Evolutionary conservation across 176 grass and related monocot species (phyloP).

Genomic region (Carex littledalei): DNA sequence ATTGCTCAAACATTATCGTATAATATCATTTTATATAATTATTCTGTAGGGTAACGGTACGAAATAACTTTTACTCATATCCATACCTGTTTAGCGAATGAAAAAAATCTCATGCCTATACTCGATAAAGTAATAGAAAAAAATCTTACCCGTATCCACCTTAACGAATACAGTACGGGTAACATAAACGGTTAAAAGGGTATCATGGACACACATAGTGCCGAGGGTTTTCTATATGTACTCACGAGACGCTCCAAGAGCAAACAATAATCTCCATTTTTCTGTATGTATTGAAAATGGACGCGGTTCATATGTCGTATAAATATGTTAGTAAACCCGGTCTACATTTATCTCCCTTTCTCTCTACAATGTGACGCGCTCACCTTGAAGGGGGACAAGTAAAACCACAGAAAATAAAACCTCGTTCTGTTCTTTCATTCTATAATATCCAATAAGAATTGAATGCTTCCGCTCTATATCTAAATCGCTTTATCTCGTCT

Average conservation of each 20-base stretch:
- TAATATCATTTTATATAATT: too few relatives aligned
- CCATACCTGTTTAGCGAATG: too few relatives aligned
- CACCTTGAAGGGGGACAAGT: not conserved
- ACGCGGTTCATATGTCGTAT: not conserved
- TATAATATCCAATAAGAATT: not conserved
- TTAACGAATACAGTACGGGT: too few relatives aligned
- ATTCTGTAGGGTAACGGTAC: too few relatives aligned
- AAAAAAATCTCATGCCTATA: too few relatives aligned
- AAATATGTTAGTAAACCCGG: not conserved
- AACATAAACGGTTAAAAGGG: too few relatives aligned
- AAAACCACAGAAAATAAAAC: slow-evolving; percentile 14
- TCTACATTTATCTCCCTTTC: not conserved
- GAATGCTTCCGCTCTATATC: not conserved
- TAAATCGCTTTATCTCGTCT: not conserved
- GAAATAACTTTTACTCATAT: too few relatives aligned
- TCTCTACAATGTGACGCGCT: not conserved
- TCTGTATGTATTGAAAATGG: not conserved
- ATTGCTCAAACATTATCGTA: too few relatives aligned
- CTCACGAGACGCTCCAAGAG: not conserved
- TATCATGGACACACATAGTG: too few relatives aligned
- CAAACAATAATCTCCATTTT: not conserved
- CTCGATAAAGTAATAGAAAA: too few relatives aligned
- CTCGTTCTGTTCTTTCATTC: not conserved
- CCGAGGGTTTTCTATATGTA: not conserved
- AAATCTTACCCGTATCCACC: too few relatives aligned